Base-by-base conservation (phyloP, 495 filamentous ascomycete genomes). In the Aspergillus asperescens region DNA sequence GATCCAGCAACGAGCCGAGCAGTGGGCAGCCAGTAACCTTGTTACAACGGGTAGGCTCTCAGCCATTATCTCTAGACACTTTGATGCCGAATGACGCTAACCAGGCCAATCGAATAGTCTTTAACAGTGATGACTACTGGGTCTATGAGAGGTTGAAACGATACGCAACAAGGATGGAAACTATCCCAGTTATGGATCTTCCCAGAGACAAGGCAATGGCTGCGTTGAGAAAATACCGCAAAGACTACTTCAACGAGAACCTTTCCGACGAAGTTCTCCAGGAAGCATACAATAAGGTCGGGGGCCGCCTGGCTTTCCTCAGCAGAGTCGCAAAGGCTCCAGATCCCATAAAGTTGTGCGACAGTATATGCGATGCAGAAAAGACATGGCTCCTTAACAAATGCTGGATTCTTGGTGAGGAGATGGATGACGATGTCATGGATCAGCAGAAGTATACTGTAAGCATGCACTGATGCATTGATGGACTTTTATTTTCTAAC, bases 341-440 rank as follows among this genome's bases (percentile, higher is more conserved):
- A 15, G 78, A 97, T 60, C 87, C 95, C 82, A 63, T 90, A 19
- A 64, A 70, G n/a, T 85, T 84, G 13, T 95, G 90, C 66, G 71
- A 88, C 23, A 67, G 82, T 13, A 96, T 98, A 55, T 86, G 84
- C 54, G 69, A 83, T 28, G 81, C 77, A 19, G 93, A 98, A 66
- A 93, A 89, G 68, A 89, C 83, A 1, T 98, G 93, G 93, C 87
- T 97, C 62, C 65, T 96, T 38, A 96, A 95, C 69, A 84, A 94
- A 57, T 96, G 90, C 68, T 90, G 91, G 81, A 94, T 97, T 54
- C 80, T 98, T 8, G 93, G 93, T 13, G 73, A 66, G 35, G 88
- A 89, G 55, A 96, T 96, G 91, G 93, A 98, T 59, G 93, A 98
- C 71, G 93, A 98, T 69, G 93, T 96, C 32, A 97, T 98, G 93